Base-by-base conservation (phyloP, 805 yeast genomes). In the Wickerhamiella domercqiae region DNA sequence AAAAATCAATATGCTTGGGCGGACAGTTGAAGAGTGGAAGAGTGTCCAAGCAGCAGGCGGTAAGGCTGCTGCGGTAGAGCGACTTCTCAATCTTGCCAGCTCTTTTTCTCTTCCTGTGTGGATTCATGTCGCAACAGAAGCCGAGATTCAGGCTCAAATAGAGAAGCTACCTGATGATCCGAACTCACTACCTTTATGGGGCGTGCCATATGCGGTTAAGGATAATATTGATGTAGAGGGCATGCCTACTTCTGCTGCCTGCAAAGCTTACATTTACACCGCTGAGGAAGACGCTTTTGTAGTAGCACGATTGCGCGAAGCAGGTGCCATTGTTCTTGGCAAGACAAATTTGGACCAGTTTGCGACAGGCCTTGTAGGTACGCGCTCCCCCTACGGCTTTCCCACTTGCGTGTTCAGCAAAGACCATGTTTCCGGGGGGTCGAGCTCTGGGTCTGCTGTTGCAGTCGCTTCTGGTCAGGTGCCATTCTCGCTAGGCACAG, bases 301-400 rank as follows among this genome's bases (percentile, higher is more conserved):
- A 4, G 95, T 84, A 11, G 55, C 62, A 7, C 59, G 75, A n/a
- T 65, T 90, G 49, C 72, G 82, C 57, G 69, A 66, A n/a, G 78
- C 82, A 26, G 98, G 98, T 54, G 97, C 97, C 33, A 80, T 87
- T 39, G 70, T 87, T 29, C 65, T 87, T 34, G 97, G 97, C 42
- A 87, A 87, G 58, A 90, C 97, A 38, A 87, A 87, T 57, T 64
- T 87, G 57, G 98, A 87, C 57, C 98, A 87, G 59, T 87, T 87
- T 61, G 97, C 97, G 9, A 90, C 98, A 2, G 98, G 98, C 28
- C 67, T 87, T 41, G 97, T 87, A 2, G 98, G 98, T 32, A 76
- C 83, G 22, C 70, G 98, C 52, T 80, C 94, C 5, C 97, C 98
- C 1, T 87, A 87, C 54, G 98, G 98, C 9, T 70, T 75, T 48